Evolutionary conservation across 116 monocot species (phyloP), one percentile per base, ranked within the genome.

Genomic region (Papilionanthe hybrid): DNA sequence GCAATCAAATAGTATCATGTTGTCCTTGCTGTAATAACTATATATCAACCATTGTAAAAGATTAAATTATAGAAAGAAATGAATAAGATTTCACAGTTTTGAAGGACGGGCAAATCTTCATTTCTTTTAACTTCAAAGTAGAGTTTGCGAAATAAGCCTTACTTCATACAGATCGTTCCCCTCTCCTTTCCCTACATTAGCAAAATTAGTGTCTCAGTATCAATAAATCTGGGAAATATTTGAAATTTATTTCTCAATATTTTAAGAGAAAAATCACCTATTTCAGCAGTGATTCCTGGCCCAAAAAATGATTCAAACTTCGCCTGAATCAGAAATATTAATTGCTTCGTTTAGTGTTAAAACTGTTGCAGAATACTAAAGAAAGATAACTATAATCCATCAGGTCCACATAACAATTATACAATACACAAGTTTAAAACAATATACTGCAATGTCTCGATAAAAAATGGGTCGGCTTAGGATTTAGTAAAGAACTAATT

Each of bases 251-350:
- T 37, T 45, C 45, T 45, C 4, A 13, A 47, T 17, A 25, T 25
- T 75, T 5, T 44, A 28, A 44, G 22, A 75, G 42, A 42, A 76
- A 9, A 58, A 57, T 49, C 50, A 97, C 97, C 86, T 67, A 94
- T 87, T 83, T 97, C 94, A 78, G 94, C 88, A 23, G 85, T 88
- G 76, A 97, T 91, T 75, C 92, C 97, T 42, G 97, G 94, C 41
- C 94, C 97, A 79, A 97, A 97, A 80, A 97, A 97, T 28, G 97
- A 97, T n/a, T 91, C 75, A 67, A 97, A 97, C 84, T 94, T 97
- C 45, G 90, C 92, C 94, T 96, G 76, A 10, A 41, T 80, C 13
- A 65, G 11, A 27, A 75, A 44, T 48, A 81, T 4, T 86, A 42
- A 55, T 32, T 75, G 29, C 25, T 42, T 76, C 43, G 3, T 20